Conservation (phyloP, 805 yeast species). For the Kluyveromyces aestuarii region DNA sequence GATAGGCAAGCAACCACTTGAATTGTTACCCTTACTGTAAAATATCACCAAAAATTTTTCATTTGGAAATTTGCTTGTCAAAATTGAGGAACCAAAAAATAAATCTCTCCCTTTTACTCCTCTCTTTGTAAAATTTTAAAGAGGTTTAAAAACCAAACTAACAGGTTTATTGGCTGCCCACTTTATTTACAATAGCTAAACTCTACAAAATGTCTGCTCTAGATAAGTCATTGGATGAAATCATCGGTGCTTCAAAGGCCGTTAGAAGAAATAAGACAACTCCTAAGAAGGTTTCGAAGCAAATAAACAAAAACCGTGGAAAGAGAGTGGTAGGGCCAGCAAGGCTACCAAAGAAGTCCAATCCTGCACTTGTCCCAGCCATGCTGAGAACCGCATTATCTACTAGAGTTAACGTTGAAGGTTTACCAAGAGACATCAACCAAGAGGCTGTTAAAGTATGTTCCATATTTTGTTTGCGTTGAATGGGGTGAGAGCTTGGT, state of each 20-base stretch:
- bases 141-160: no score
- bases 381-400: slow-evolving; percentile 45
- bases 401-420: slow-evolving; percentile 76
- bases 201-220: slow-evolving; percentile 55
- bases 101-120: neutral
- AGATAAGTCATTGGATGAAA: slow-evolving; percentile 93
- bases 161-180: neutral
- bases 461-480: slow-evolving; percentile 18
- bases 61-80: neutral
- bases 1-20: no score
- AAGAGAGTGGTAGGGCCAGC: slow-evolving; percentile 11
- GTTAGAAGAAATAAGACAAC: slow-evolving; percentile 25
- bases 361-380: slow-evolving; percentile 31
- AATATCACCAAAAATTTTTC: no score
- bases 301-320: slow-evolving; percentile 23
- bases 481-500: neutral
- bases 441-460: slow-evolving; percentile 81
- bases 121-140: neutral
- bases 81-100: neutral
- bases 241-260: slow-evolving; percentile 56
- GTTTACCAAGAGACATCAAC: slow-evolving; percentile 79
- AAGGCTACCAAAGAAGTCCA: slow-evolving; percentile 22
- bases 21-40: neutral
- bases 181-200: slow-evolving; percentile 1
- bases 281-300: slow-evolving; percentile 27